phyloP scores from a whole-genome alignment of 2,329 filamentous ascomycete genomes.

The Aaosphaeria pasadenensis region DNA sequence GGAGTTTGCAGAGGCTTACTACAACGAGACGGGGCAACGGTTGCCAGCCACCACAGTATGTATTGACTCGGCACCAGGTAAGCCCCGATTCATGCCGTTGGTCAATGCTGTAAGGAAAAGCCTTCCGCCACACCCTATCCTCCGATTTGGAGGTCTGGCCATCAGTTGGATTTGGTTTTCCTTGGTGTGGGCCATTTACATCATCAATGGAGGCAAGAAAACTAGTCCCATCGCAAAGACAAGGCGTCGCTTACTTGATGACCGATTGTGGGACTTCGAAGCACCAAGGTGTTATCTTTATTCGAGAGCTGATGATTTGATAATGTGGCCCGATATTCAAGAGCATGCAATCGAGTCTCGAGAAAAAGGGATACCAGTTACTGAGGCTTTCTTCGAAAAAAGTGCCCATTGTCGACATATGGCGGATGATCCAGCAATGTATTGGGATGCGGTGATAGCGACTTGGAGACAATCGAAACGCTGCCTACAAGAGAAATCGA shows the following conservation, averaged over 20 bases:
- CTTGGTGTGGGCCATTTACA: constrained; percentile 15
- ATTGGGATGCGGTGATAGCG: constrained; percentile 46
- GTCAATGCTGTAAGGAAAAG: constrained; percentile 19
- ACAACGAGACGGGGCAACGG: constrained; percentile 8
- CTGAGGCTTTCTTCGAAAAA: constrained; percentile 52
- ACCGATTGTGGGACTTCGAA: constrained; percentile 10
- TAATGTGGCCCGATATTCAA: constrained; percentile 53
- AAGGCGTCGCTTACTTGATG: constrained; percentile 10
- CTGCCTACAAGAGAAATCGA: too few species aligned
- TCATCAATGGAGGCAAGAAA: constrained; percentile 12
- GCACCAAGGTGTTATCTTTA: constrained; percentile 54
- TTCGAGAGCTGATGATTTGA: constrained; percentile 55
- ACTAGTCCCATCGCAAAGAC: constrained; percentile 20
- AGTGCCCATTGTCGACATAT: constrained; percentile 61
- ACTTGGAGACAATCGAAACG: constrained; percentile 10
- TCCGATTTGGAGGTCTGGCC: constrained; percentile 12
- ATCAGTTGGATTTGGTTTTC: constrained; percentile 12
- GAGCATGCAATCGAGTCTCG: constrained; percentile 47
- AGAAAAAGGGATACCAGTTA: constrained; percentile 45
- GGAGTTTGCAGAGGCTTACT: constrained; percentile 20
- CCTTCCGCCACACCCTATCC: constrained; percentile 15
- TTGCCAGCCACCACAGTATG: constrained; percentile 17
- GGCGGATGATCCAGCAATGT: constrained; percentile 52
- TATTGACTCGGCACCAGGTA: constrained; percentile 27
- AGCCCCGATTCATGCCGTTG: constrained; percentile 18